These are phyloP conservation scores for Clitoria ternatea DNA, from an alignment of 306 rosid genomes.

Conservation along the genomic window DNA sequence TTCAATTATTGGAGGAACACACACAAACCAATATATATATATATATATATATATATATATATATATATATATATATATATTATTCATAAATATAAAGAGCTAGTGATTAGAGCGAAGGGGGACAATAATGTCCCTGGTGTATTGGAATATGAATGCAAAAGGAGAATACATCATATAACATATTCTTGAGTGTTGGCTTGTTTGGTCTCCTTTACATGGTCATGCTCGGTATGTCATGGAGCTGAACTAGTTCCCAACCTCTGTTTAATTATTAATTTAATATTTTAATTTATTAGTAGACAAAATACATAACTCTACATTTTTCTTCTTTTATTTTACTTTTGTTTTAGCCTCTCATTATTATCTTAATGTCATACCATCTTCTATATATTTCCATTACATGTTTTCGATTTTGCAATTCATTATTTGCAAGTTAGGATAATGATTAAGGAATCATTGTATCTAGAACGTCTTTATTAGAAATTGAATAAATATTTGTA, in stretches of 20 bases:
- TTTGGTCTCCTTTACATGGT: conserved; percentile 58
- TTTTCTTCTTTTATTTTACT: too few relatives aligned
- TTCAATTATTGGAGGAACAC: too few relatives aligned
- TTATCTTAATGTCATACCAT: too few relatives aligned
- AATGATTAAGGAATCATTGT: too few relatives aligned
- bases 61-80: not conserved
- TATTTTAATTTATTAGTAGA: conserved; percentile 25
- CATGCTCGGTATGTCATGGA: conserved; percentile 38
- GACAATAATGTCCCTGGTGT: conserved; percentile 82
- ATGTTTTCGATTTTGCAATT: too few relatives aligned
- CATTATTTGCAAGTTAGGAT: too few relatives aligned
- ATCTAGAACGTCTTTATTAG: too few relatives aligned
- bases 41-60: not conserved
- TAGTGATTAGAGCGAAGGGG: conserved; percentile 54
- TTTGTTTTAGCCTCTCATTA: too few relatives aligned
- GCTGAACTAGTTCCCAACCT: conserved; percentile 20
- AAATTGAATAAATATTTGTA: too few relatives aligned
- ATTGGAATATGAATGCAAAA: conserved; percentile 61
- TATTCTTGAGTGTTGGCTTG: conserved; percentile 42
- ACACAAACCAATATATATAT: too few relatives aligned
- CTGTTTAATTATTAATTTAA: conserved; percentile 1
- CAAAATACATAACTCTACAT: too few relatives aligned
- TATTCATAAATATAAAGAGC: not conserved
- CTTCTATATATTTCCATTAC: too few relatives aligned
- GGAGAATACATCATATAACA: conserved; percentile 35